Base-by-base conservation (phyloP, 106 monocot species). In the Ottelia alismoides region DNA sequence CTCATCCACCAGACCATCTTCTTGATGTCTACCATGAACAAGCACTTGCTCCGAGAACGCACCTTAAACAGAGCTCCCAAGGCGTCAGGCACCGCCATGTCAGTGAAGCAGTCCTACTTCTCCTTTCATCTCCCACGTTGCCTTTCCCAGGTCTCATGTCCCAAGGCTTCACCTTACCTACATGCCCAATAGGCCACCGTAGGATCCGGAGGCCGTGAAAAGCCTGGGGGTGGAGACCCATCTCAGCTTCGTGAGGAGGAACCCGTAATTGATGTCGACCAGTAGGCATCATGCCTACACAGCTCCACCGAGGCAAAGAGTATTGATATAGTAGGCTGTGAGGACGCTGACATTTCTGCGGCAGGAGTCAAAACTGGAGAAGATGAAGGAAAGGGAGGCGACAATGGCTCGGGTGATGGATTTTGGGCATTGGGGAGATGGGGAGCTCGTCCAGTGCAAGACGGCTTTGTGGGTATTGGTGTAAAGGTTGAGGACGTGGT, bases 21-120 rank as follows among this genome's bases (percentile, higher is more conserved):
- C 72, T 87, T 83, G 65, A 92, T 35, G 61, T 92, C 92, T 30
- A 58, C 64, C 82, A 82, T 87, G 54, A 63, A 92, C 4, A 92
- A 54, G 40, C 82, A 78, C 0, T 86, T 79, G 2, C 81, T 74
- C 52, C 65, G 64, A 20, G 73, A 59, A 1, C 86, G 81, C 2
- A 86, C 68, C 58, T 86, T 86, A 71, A 77, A 86, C 17, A 86
- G 30, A n/a, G 74, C 57, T 1, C 61, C 52, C 30, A 86, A 49
- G 10, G 16, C 4, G 17, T 86, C 86, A 1, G 76, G 76, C 0
- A 55, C 71, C 1, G 79, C 55, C 17, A 87, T 69, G 18, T 87
- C 86, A 0, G 86, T 58, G n/a, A 79, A 86, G 61, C 92, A 87
- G 27, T 92, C 86, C 3, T 27, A 18, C 46, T 51, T 68, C 65